These are phyloP conservation scores for Spatholobus suberectus DNA, from an alignment of 306 rosid genomes.

Conservation along the genomic window DNA sequence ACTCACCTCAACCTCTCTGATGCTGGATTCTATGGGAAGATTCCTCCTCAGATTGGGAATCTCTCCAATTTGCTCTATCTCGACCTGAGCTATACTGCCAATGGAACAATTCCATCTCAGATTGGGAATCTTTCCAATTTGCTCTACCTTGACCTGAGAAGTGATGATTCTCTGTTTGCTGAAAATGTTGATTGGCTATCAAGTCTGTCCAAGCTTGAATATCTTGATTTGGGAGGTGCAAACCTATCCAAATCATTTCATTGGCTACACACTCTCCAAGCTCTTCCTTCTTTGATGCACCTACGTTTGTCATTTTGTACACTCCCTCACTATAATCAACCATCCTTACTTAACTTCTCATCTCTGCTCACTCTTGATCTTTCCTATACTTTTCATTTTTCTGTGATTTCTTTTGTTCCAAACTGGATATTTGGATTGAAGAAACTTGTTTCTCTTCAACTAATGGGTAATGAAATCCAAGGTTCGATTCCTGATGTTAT, in stretches of 20 bases:
- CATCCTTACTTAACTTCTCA: slow-evolving; percentile 2
- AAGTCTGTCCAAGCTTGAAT: slow-evolving; percentile 6
- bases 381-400: neutral
- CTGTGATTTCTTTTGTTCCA: neutral
- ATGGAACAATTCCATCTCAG: neutral
- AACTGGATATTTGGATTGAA: neutral
- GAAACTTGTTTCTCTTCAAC: neutral
- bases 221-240: neutral
- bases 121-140: neutral
- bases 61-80: neutral
- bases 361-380: neutral
- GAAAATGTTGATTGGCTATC: slow-evolving; percentile 20
- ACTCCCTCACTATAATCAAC: neutral
- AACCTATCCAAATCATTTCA: slow-evolving; percentile 19
- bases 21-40: neutral
- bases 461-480: accelerated
- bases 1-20: neutral
- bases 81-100: neutral
- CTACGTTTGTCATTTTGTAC: neutral
- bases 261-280: neutral
- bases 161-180: neutral
- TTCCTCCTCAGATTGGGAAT: slow-evolving; percentile 10
- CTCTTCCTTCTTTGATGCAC: slow-evolving; percentile 22
- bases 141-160: neutral
- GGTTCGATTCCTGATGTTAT: slow-evolving; percentile 1